phyloP scores from a whole-genome alignment of 345 rosid species.

The Melaleuca alternifolia region DNA sequence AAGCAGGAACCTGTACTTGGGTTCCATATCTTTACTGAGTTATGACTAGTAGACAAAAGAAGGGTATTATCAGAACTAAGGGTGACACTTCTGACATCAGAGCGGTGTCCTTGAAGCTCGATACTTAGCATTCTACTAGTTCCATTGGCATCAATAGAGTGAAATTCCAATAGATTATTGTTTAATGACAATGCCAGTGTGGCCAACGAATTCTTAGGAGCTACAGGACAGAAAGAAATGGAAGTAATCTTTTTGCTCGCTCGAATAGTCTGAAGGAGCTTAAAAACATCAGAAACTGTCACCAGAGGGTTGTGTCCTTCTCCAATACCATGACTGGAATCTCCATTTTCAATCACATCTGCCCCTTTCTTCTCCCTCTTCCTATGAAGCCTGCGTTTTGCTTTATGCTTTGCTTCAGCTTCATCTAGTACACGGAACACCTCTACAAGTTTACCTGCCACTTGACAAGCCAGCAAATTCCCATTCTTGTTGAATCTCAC shows the following conservation, averaged over 20 bases:
- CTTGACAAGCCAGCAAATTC: slow-evolving; percentile 79
- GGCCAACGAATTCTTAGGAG: slow-evolving; percentile 54
- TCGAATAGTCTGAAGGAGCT: slow-evolving; percentile 66
- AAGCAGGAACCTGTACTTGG: slow-evolving; percentile 95
- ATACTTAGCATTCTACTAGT: slow-evolving; percentile 47
- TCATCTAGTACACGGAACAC: slow-evolving; percentile 62
- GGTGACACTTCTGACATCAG: slow-evolving; percentile 85
- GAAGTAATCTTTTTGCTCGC: slow-evolving; percentile 80
- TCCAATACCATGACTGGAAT: slow-evolving; percentile 17
- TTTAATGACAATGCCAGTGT: slow-evolving; percentile 77
- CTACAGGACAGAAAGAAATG: slow-evolving; percentile 59
- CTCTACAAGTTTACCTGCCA: slow-evolving; percentile 81
- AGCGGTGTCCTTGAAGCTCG: slow-evolving; percentile 91
- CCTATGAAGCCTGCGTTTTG: slow-evolving; percentile 78
- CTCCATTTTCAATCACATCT: slow-evolving; percentile 27
- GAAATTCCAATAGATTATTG: slow-evolving; percentile 75
- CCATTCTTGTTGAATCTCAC: slow-evolving; percentile 71
- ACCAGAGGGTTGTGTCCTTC: slow-evolving; percentile 18
- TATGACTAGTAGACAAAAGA: slow-evolving; percentile 95
- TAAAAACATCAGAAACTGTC: slow-evolving; percentile 68
- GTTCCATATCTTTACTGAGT: slow-evolving; percentile 87
- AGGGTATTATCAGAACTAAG: slow-evolving; percentile 82
- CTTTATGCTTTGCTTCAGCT: slow-evolving; percentile 75
- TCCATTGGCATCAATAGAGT: slow-evolving; percentile 47
- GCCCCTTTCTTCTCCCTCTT: slow-evolving; percentile 81